Percentiles rank a stretch among this genome's conserved stretches.
Conservation (phyloP, 1,284 basidiomycete species). For the Moniliophthora roreri region DNA sequence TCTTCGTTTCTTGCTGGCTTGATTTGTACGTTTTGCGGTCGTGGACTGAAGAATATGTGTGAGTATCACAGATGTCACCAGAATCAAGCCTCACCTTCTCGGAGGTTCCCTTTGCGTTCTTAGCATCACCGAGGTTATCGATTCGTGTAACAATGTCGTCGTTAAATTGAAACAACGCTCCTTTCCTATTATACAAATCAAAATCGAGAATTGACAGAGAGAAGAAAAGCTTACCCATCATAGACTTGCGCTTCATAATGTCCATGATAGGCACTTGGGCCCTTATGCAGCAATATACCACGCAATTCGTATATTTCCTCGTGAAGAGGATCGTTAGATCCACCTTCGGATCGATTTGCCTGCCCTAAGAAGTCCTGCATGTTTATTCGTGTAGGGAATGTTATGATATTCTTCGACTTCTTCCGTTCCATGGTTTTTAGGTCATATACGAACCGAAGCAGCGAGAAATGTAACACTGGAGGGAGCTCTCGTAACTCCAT, state of each 20-base stretch:
- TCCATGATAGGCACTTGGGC: conserved; percentile 85
- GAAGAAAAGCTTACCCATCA: conserved; percentile 58
- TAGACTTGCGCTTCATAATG: conserved; percentile 91
- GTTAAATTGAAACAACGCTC: conserved; percentile 88
- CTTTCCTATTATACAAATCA: conserved; percentile 40
- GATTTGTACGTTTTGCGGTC: conserved; percentile 20
- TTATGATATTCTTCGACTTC: conserved; percentile 79
- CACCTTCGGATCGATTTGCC: conserved; percentile 9
- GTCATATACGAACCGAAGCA: conserved; percentile 89
- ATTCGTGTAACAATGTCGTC: conserved; percentile 77
- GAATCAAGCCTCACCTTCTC: conserved; percentile 14
- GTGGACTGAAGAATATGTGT: conserved; percentile 11
- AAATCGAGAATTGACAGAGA: background rate
- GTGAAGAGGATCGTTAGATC: conserved; percentile 9
- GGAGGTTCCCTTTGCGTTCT: conserved; percentile 25
- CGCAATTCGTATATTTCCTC: conserved; percentile 70
- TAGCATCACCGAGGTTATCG: conserved; percentile 43
- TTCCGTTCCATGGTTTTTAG: conserved; percentile 72
- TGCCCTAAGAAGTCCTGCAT: conserved; percentile 63
- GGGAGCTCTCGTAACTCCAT: conserved; percentile 70
- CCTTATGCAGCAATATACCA: conserved; percentile 84
- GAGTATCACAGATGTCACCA: background rate
- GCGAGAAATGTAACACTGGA: conserved; percentile 84
- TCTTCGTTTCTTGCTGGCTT: conserved; percentile 39
- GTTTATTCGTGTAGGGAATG: conserved; percentile 73